A percentile compares a stretch with the other conserved stretches of the same genome.
Conservation (phyloP, 306 rosid species). For the Trifolium repens region DNA sequence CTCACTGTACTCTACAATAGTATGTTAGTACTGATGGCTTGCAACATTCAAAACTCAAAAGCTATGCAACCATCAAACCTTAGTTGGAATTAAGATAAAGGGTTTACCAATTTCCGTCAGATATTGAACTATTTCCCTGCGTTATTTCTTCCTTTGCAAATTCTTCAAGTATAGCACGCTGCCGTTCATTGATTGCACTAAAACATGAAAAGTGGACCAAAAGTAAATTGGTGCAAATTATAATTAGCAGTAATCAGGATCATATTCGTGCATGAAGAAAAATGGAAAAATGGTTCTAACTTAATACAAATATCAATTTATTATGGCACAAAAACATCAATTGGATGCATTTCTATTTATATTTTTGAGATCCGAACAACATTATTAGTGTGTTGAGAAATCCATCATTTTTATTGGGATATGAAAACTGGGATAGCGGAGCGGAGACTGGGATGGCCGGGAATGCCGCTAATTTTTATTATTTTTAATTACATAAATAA, state of each 20-base stretch:
- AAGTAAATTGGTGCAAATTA: slow-evolving; percentile 43
- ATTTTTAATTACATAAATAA: too few species aligned
- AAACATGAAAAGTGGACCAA: slow-evolving; percentile 34
- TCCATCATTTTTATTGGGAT: neutral
- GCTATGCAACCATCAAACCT: slow-evolving; percentile 36
- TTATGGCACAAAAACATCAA: slow-evolving; percentile 26
- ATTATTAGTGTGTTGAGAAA: neutral
- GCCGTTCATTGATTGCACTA: slow-evolving; percentile 77
- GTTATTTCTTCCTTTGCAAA: slow-evolving; percentile 84
- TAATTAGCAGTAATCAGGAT: slow-evolving; percentile 17
- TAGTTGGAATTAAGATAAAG: slow-evolving; percentile 22
- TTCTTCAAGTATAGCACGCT: slow-evolving; percentile 87
- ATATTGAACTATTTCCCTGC: slow-evolving; percentile 48
- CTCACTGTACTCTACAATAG: slow-evolving; percentile 24
- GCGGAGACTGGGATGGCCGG: too few species aligned
- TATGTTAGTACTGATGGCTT: slow-evolving; percentile 4
- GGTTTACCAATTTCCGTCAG: slow-evolving; percentile 72
- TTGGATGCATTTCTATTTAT: slow-evolving; percentile 8
- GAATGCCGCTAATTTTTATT: too few species aligned
- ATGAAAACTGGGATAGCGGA: too few species aligned
- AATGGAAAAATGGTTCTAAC: slow-evolving; percentile 23
- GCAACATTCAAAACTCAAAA: slow-evolving; percentile 35
- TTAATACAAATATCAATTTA: slow-evolving; percentile 25
- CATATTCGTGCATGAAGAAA: slow-evolving; percentile 15
- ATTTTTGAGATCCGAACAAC: slow-evolving; percentile 11